Evolutionary conservation across 2,329 filamentous ascomycete genomes (phyloP).

Genomic region (Trichothecium sympodiale): DNA sequence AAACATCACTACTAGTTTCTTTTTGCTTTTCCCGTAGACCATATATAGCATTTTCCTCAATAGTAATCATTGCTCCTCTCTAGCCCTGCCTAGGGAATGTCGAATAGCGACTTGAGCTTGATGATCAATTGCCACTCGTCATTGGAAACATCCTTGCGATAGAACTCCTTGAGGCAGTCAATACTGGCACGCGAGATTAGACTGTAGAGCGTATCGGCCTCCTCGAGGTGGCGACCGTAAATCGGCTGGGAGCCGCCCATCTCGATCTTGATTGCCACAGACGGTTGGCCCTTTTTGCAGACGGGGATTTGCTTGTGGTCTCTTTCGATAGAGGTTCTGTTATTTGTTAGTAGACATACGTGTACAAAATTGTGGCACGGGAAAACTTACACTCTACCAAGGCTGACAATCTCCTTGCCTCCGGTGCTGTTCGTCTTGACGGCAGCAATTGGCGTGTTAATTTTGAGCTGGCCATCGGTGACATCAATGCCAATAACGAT

Average conservation of each 20-base stretch:
- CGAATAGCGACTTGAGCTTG: conserved; percentile 90
- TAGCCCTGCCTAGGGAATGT: conserved; percentile 50
- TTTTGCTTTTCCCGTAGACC: too few relatives aligned
- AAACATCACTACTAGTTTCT: neutral
- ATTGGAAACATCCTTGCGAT: conserved; percentile 73
- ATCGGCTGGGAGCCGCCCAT: conserved; percentile 81
- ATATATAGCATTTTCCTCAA: neutral
- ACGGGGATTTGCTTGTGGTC: conserved; percentile 91
- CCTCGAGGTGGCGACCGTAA: conserved; percentile 91
- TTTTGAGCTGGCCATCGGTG: conserved; percentile 71
- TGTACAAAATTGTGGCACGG: neutral
- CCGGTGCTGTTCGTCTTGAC: conserved; percentile 76
- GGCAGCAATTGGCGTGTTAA: conserved; percentile 83
- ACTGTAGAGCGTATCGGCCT: conserved; percentile 79
- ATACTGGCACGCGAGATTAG: conserved; percentile 80
- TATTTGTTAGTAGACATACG: conserved; percentile 18
- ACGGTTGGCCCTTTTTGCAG: conserved; percentile 95
- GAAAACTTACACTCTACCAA: conserved; percentile 79
- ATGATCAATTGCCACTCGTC: conserved; percentile 94
- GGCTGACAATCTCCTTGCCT: conserved; percentile 68
- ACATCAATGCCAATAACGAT: conserved; percentile 96
- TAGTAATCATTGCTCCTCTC: neutral
- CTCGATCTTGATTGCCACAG: conserved; percentile 96
- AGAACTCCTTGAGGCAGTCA: conserved; percentile 93
- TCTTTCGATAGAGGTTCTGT: conserved; percentile 86